These are phyloP conservation scores for Carex sylvatica DNA, from an alignment of 202 grass and related monocot species.

Conservation along the genomic window DNA sequence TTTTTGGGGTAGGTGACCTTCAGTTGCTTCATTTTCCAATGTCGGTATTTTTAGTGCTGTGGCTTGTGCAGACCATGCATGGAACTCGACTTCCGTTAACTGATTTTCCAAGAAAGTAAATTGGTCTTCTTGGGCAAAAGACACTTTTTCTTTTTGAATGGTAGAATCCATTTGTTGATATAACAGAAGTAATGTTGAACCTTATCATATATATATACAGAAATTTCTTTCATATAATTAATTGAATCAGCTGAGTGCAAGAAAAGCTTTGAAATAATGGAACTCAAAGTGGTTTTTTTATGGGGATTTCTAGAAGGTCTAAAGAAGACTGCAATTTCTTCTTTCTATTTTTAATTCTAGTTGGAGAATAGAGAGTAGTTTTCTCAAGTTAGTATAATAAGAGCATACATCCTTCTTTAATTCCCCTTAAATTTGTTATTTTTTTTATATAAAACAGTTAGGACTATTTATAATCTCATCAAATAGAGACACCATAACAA, in stretches of 20 bases:
- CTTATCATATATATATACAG: background rate
- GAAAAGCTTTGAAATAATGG: background rate
- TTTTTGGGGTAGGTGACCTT: background rate
- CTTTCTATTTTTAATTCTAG: background rate
- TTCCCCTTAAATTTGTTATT: background rate
- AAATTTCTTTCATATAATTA: background rate
- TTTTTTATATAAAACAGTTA: background rate
- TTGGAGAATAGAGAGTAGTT: background rate
- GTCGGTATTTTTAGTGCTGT: background rate
- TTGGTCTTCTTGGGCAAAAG: slow-evolving; percentile 21
- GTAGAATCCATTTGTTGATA: background rate
- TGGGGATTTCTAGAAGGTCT: background rate
- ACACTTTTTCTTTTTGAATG: slow-evolving; percentile 11
- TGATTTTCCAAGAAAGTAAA: slow-evolving; percentile 37
- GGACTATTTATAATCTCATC: background rate
- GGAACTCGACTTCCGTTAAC: slow-evolving; percentile 26
- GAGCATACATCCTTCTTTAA: background rate
- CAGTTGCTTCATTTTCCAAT: background rate
- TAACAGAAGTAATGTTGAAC: background rate
- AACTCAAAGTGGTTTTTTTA: background rate
- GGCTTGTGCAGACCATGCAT: slow-evolving; percentile 34
- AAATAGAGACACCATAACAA: background rate
- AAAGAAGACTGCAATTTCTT: slow-evolving; percentile 2
- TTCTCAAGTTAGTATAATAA: background rate
- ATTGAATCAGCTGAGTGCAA: background rate